Evolutionary conservation across 129 eudicot species (phyloP).

Genomic region (sunflower (Helianthus annuus)): DNA sequence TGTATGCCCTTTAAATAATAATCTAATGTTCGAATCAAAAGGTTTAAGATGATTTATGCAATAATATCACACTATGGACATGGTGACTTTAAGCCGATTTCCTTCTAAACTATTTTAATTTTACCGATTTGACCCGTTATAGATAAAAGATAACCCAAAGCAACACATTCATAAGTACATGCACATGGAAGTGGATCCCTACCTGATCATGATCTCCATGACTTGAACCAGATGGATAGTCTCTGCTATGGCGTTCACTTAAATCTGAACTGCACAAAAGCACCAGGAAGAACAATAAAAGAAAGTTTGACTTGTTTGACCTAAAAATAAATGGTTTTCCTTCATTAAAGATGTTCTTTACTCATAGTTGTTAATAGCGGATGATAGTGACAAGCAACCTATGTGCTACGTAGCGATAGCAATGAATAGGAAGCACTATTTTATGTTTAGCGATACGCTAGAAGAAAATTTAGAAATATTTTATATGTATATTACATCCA

Average conservation of each 20-base stretch:
- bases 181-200: too few relatives aligned
- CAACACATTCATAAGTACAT: not conserved
- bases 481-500: too few relatives aligned
- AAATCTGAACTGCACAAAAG: constrained; percentile 47
- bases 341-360: not conserved
- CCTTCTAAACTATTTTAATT: not conserved
- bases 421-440: too few relatives aligned
- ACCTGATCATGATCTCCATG: constrained; percentile 62
- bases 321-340: not conserved
- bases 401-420: too few relatives aligned
- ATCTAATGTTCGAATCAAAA: not conserved
- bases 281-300: constrained; percentile 7
- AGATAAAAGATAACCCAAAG: not conserved
- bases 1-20: not conserved
- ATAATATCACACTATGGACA: not conserved
- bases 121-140: not conserved
- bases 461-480: too few relatives aligned
- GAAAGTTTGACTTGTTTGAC: not conserved
- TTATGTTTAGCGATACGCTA: too few relatives aligned
- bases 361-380: too few relatives aligned
- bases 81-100: not conserved
- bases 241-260: constrained; percentile 54
- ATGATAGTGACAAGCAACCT: too few relatives aligned
- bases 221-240: constrained; percentile 59
- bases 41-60: not conserved